phyloP scores from a whole-genome alignment of 2,329 filamentous ascomycete species.

The Karstenula rhodostoma region DNA sequence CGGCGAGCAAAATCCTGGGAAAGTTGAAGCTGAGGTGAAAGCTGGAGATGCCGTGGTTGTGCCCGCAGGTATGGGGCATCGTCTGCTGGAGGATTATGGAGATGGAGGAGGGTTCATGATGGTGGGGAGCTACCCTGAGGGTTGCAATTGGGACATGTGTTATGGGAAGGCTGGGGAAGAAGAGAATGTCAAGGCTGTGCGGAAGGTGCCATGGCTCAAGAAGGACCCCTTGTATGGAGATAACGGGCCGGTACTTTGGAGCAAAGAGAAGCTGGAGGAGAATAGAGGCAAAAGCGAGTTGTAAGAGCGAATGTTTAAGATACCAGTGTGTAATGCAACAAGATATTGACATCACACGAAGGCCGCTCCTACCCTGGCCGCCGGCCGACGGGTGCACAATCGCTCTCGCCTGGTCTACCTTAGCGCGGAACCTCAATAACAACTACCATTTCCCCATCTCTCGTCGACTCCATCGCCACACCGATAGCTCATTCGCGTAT shows the following conservation, averaged over 20 bases:
- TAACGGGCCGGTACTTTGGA: constrained; percentile 37
- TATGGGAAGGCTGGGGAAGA: constrained; percentile 67
- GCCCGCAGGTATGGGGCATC: constrained; percentile 70
- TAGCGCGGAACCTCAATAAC: not conserved
- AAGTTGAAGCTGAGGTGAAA: constrained; percentile 59
- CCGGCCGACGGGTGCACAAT: not conserved
- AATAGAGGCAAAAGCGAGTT: constrained; percentile 10
- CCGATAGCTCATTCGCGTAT: not conserved
- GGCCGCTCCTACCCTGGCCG: not conserved
- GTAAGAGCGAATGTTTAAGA: constrained; percentile 1
- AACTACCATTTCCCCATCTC: not conserved
- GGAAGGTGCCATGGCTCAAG: constrained; percentile 63
- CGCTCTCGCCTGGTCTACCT: not conserved
- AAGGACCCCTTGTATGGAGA: constrained; percentile 62
- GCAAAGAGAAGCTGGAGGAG: constrained; percentile 27
- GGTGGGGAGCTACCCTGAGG: constrained; percentile 70
- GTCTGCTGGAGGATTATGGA: constrained; percentile 64
- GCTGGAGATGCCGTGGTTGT: constrained; percentile 70
- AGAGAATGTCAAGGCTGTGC: constrained; percentile 59
- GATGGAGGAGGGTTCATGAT: constrained; percentile 64
- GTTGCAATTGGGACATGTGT: constrained; percentile 73
- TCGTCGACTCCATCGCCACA: not conserved
- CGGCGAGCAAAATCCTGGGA: constrained; percentile 65
- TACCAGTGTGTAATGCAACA: not conserved
- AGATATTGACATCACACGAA: too few species aligned